Evolutionary conservation across 352 stramenopile genomes (phyloP).

Genomic region (Detonula confervacea): DNA sequence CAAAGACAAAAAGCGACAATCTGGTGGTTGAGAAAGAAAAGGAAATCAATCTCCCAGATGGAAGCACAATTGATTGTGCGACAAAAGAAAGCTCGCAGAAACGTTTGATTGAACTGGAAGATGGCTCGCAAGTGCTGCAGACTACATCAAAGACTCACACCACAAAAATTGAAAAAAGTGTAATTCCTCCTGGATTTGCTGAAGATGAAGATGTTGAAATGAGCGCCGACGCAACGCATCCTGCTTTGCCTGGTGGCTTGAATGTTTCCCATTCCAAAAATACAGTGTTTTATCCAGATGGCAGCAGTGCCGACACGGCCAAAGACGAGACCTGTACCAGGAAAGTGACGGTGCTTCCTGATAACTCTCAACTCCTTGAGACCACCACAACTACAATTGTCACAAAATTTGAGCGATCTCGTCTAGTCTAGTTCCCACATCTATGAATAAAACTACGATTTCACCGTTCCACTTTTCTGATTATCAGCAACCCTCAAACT

Average conservation of each 20-base stretch:
- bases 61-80: slow-evolving; percentile 3
- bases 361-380: not conserved
- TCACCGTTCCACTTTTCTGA: too few species aligned
- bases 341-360: not conserved
- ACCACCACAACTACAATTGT: not conserved
- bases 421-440: too few species aligned
- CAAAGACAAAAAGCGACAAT: not conserved
- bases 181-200: not conserved
- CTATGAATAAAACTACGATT: too few species aligned
- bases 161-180: slow-evolving; percentile 3
- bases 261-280: not conserved
- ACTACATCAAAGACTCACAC: slow-evolving; percentile 4
- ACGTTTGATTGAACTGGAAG: not conserved
- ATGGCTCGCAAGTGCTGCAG: slow-evolving; percentile 1
- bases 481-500: too few species aligned
- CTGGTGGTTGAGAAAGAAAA: slow-evolving; percentile 2
- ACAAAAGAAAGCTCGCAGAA: slow-evolving; percentile 3
- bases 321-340: not conserved
- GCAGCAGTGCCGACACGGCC: not conserved
- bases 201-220: not conserved
- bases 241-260: not conserved
- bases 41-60: slow-evolving; percentile 1
- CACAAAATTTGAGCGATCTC: not conserved
- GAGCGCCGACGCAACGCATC: not conserved
- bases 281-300: not conserved